Conservation (phyloP, 768 basidiomycete genomes). For the Termitomyces sp. region DNA sequence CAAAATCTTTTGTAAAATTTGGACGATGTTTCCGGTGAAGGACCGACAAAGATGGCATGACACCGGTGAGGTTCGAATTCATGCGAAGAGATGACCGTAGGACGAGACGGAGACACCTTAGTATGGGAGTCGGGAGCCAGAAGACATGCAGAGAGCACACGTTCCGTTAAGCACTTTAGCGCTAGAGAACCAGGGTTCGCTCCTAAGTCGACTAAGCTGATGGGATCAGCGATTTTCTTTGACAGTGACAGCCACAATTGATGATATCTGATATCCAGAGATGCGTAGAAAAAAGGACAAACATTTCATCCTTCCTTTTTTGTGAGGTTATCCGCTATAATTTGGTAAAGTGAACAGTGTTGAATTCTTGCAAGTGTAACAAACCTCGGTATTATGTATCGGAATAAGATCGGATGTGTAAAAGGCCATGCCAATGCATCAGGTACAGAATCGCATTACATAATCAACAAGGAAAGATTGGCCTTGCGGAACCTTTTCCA, state of each 20-base stretch:
- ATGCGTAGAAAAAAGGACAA: neutral
- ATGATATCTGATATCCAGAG: neutral
- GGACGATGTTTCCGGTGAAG: slow-evolving; percentile 7
- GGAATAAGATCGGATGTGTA: neutral
- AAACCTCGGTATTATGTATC: neutral
- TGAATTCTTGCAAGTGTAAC: neutral
- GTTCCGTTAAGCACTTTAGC: neutral
- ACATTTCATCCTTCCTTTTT: neutral
- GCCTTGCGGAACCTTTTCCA: neutral
- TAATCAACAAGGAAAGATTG: neutral
- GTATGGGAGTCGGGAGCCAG: neutral
- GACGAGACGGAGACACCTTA: neutral
- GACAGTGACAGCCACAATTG: neutral
- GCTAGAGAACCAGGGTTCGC: neutral
- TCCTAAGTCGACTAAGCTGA: neutral
- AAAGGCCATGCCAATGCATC: too few species aligned
- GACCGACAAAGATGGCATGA: slow-evolving; percentile 1
- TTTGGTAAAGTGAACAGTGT: neutral
- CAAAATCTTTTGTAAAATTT: slow-evolving; percentile 9
- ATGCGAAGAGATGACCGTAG: neutral
- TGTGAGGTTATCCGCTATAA: neutral
- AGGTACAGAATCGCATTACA: neutral
- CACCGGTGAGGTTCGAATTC: neutral
- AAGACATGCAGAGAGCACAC: neutral
- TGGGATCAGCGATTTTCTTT: neutral